These are phyloP conservation scores for Tricholoma sp. DNA, from an alignment of 768 basidiomycete species.

Conservation along the genomic window DNA sequence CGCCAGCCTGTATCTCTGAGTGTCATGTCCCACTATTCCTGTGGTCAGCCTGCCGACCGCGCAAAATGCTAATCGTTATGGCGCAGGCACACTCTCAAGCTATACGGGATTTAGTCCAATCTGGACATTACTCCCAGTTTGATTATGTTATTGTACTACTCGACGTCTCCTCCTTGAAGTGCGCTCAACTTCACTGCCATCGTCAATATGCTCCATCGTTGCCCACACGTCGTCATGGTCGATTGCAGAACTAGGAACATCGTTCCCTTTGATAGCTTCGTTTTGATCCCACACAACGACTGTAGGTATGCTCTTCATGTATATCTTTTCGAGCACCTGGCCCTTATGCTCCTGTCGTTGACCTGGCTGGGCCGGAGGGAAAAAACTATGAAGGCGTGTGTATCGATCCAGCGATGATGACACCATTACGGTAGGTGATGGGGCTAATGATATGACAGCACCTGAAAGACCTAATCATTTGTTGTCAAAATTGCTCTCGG, in stretches of 20 bases:
- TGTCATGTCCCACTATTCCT: too few species aligned
- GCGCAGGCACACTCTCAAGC: too few species aligned
- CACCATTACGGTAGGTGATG: constrained; percentile 47
- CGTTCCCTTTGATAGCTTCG: constrained; percentile 6
- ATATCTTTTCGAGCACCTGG: constrained; percentile 56
- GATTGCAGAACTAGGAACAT: constrained; percentile 2
- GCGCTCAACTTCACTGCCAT: constrained; percentile 26
- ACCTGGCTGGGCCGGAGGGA: constrained; percentile 44
- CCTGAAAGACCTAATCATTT: constrained; percentile 57
- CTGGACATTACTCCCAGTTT: too few species aligned
- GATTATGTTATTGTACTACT: too few species aligned
- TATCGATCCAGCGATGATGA: constrained; percentile 69
- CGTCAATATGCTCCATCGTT: constrained; percentile 50
- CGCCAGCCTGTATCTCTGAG: too few species aligned
- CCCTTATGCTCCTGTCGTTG: constrained; percentile 54
- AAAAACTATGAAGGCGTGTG: constrained; percentile 60
- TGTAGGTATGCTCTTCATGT: constrained; percentile 58
- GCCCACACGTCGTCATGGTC: constrained; percentile 57
- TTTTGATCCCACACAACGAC: constrained; percentile 57
- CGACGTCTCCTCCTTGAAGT: constrained; percentile 9
- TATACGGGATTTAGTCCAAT: too few species aligned
- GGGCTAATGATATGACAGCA: constrained; percentile 59
- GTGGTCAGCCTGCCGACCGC: too few species aligned
- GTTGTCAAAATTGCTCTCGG: not conserved
- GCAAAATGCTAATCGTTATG: too few species aligned